Percentiles rank a stretch among this genome's conserved stretches.
phyloP scores from a whole-genome alignment of 768 basidiomycete genomes.

The Infundibulicybe gibba region DNA sequence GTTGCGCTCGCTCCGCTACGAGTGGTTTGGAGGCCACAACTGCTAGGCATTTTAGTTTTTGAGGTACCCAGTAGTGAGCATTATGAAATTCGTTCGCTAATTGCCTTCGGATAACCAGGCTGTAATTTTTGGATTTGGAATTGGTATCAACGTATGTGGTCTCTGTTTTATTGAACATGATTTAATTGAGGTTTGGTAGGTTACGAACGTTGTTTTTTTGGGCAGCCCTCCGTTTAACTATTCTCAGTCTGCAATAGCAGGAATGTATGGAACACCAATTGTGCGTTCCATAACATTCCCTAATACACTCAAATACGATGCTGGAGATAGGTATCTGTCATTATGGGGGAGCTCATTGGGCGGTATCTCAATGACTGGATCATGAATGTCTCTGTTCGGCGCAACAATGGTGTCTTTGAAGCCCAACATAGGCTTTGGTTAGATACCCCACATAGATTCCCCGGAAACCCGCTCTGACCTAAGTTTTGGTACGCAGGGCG shows the following conservation, averaged over 20 bases:
- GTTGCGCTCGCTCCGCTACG: conserved; percentile 29
- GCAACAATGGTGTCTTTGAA: conserved; percentile 37
- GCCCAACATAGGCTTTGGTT: conserved; percentile 49
- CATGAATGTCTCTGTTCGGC: conserved; percentile 24
- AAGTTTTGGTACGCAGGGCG: conserved; percentile 26
- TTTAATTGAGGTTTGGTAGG: conserved; percentile 20
- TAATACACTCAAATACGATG: neutral
- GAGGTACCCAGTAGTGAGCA: conserved; percentile 21
- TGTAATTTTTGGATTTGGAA: conserved; percentile 27
- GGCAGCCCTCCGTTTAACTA: conserved; percentile 32
- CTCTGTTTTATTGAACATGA: neutral
- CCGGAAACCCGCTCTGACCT: neutral
- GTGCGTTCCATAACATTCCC: conserved; percentile 12
- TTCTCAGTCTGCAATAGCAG: conserved; percentile 32
- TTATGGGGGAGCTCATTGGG: conserved; percentile 34
- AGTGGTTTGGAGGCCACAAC: conserved; percentile 46
- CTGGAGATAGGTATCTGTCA: conserved; percentile 25
- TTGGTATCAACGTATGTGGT: conserved; percentile 31
- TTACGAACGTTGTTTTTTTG: conserved; percentile 18
- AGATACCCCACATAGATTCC: conserved; percentile 5
- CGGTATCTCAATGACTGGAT: conserved; percentile 35
- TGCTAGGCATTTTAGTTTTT: conserved; percentile 34
- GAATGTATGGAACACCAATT: conserved; percentile 35
- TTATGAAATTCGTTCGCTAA: neutral
- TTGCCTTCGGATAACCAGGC: conserved; percentile 8